Conservation (phyloP, 2,329 filamentous ascomycete genomes). For the Colletotrichum magnum region DNA sequence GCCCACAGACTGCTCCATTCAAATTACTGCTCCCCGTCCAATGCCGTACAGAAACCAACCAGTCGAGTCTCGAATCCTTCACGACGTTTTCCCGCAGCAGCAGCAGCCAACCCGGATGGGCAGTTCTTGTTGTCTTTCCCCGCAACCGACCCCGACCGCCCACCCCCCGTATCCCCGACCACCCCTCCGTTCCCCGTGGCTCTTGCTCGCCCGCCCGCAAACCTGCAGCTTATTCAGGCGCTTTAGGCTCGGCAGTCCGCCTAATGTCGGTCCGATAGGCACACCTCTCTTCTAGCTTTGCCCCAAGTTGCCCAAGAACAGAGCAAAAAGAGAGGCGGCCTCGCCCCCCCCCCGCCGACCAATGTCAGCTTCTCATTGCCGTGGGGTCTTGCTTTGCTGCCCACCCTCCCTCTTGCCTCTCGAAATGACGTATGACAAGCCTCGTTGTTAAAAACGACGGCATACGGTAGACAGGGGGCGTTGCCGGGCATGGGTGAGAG, state of each 20-base stretch:
- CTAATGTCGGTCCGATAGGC: conserved; percentile 35
- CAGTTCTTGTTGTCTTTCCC: conserved; percentile 13
- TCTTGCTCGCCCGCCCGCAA: conserved; percentile 32
- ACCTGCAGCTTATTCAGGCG: conserved; percentile 37
- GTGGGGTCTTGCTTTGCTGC: conserved; percentile 31
- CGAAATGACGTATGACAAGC: conserved; percentile 36
- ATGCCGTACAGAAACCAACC: not conserved
- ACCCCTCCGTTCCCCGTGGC: conserved; percentile 24
- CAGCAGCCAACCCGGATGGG: not conserved
- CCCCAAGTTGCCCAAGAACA: not conserved
- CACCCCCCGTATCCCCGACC: conserved; percentile 24
- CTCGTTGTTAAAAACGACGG: conserved; percentile 13
- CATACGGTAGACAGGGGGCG: conserved; percentile 17
- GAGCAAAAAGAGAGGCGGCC: conserved; percentile 8
- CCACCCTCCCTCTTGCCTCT: conserved; percentile 35
- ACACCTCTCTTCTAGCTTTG: conserved; percentile 1
- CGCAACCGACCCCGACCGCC: conserved; percentile 30
- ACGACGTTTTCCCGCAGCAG: not conserved
- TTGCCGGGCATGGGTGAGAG: conserved; percentile 17
- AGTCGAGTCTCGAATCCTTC: conserved; percentile 5
- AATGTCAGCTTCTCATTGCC: conserved; percentile 9
- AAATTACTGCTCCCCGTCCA: conserved; percentile 19
- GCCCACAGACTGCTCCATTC: conserved; percentile 15
- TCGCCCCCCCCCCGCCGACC: not conserved
- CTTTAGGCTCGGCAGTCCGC: conserved; percentile 37